Conservation (phyloP, 495 filamentous ascomycete species). For the Aspergillus ellipticus region DNA sequence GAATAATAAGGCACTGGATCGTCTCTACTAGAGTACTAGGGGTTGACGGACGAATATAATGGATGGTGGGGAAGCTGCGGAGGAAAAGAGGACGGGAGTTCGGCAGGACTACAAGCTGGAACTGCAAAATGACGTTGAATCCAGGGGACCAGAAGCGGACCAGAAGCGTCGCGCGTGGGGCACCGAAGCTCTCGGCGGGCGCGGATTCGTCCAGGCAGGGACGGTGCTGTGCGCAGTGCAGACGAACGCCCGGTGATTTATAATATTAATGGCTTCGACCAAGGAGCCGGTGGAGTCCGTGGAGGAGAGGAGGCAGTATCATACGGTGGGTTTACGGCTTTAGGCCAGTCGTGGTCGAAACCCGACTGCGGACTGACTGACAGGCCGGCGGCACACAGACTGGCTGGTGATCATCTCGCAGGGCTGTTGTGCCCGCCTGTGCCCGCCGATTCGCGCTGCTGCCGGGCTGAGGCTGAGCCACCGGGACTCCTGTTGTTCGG, state of each 20-base stretch:
- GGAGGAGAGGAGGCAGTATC: neutral
- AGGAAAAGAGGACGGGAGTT: conserved; percentile 5
- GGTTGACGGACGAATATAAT: conserved; percentile 3
- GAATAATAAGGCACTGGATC: neutral
- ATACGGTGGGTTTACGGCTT: neutral
- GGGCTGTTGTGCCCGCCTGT: neutral
- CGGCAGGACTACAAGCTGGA: conserved; percentile 8
- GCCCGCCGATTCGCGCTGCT: neutral
- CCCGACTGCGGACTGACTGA: too few species aligned
- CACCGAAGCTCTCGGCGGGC: conserved; percentile 12
- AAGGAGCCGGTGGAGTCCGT: too few species aligned
- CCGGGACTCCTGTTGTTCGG: too few species aligned
- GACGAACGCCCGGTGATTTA: neutral
- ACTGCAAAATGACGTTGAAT: conserved; percentile 20
- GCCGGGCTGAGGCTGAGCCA: conserved; percentile 3
- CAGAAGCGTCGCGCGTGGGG: conserved; percentile 1
- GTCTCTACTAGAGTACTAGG: too few species aligned
- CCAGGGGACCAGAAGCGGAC: conserved; percentile 5
- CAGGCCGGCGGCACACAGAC: neutral
- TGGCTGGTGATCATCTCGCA: neutral
- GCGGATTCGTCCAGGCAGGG: conserved; percentile 3
- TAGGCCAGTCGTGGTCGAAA: too few species aligned
- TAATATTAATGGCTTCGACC: too few species aligned
- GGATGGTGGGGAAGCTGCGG: conserved; percentile 6
- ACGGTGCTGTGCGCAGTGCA: neutral